Conservation (phyloP, 208 protist genomes). For the Crithidia brevicula region DNA sequence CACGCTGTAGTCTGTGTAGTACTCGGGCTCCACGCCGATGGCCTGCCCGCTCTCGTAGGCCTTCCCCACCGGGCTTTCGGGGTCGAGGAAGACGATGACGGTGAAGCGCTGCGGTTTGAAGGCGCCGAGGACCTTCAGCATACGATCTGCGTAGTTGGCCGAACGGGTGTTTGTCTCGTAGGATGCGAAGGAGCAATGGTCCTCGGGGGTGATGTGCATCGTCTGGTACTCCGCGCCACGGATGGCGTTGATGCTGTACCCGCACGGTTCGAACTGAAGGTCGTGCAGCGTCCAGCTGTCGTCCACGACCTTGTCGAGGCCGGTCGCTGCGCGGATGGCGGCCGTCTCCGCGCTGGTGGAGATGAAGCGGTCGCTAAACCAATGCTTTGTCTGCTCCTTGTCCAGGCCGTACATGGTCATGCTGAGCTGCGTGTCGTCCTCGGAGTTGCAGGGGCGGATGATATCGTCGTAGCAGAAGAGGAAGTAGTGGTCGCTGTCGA, state of each 20-base stretch:
- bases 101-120: constrained; percentile 87
- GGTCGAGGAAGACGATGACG: constrained; percentile 86
- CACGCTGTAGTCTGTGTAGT: constrained; percentile 73
- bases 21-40: constrained; percentile 85
- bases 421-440: constrained; percentile 84
- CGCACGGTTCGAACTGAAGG: constrained; percentile 94
- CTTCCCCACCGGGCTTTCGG: constrained; percentile 75
- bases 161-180: constrained; percentile 94
- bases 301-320: constrained; percentile 76
- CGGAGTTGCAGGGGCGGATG: constrained; percentile 58
- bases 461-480: constrained; percentile 92
- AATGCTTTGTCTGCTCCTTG: constrained; percentile 76
- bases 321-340: constrained; percentile 65
- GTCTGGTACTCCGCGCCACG: constrained; percentile 90
- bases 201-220: constrained; percentile 96
- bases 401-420: constrained; percentile 94
- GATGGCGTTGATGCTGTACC: constrained; percentile 95
- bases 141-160: constrained; percentile 64
- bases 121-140: constrained; percentile 68
- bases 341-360: constrained; percentile 72
- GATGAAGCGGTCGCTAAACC: constrained; percentile 80
- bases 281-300: constrained; percentile 85
- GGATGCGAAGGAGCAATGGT: constrained; percentile 92
- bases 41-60: constrained; percentile 52
- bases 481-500: constrained; percentile 94